A percentile compares a stretch with the other conserved stretches of the same genome.
Evolutionary conservation across 2,329 filamentous ascomycete genomes (phyloP).

Genomic region (Stachybotrys chartarum): DNA sequence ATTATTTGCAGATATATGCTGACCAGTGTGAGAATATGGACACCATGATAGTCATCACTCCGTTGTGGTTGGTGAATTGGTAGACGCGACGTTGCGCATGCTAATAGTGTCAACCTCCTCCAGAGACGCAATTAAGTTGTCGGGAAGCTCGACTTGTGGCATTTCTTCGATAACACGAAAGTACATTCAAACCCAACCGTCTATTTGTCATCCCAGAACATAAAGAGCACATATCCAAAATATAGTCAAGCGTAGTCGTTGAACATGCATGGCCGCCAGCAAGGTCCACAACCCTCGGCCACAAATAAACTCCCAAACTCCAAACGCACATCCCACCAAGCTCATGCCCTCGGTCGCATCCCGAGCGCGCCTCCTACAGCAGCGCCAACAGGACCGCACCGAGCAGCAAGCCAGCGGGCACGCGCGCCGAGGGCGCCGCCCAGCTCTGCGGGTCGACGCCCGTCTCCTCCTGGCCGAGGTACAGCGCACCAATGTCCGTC

Average conservation of each 20-base stretch:
- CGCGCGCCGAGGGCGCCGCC: background rate
- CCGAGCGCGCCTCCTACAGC: background rate
- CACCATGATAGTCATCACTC: too few species aligned
- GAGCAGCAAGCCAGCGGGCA: background rate
- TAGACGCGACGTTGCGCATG: too few species aligned
- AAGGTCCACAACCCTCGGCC: background rate
- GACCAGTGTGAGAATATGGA: too few species aligned
- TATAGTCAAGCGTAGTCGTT: background rate
- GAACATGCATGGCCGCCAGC: background rate
- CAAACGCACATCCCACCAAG: background rate
- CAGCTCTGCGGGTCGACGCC: conserved; percentile 30
- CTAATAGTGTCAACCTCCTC: too few species aligned
- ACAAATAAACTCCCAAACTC: background rate
- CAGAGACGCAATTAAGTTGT: too few species aligned
- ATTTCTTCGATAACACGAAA: too few species aligned
- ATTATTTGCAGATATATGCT: too few species aligned
- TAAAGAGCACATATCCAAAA: background rate
- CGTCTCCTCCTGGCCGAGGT: conserved; percentile 52
- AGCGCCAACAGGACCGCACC: background rate
- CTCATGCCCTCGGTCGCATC: background rate
- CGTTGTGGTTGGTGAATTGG: too few species aligned
- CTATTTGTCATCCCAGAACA: background rate
- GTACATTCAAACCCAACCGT: background rate
- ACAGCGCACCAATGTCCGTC: conserved; percentile 72
- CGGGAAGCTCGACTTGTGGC: too few species aligned